Evolutionary conservation across 345 rosid genomes (phyloP).

Genomic region (Combretum micranthum): DNA sequence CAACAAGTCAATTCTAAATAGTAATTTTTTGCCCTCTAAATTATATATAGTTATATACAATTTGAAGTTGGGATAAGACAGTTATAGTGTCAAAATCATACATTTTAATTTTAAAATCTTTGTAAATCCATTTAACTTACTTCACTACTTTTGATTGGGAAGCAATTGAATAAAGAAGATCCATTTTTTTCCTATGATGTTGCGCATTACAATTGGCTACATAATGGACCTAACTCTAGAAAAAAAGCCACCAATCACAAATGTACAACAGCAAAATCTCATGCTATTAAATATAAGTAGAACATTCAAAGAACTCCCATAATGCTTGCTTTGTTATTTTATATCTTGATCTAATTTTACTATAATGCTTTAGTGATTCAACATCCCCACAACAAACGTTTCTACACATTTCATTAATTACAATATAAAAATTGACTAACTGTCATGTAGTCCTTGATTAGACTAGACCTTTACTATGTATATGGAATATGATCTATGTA

Average conservation of each 20-base stretch:
- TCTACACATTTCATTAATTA: background rate
- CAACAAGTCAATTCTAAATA: background rate
- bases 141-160: background rate
- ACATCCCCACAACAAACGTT: background rate
- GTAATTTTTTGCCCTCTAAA: background rate
- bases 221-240: conserved; percentile 6
- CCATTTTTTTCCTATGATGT: conserved; percentile 6
- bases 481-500: too few species aligned
- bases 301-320: background rate
- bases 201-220: conserved; percentile 4
- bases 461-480: background rate
- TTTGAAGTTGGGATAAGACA: background rate
- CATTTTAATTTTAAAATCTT: background rate
- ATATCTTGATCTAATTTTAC: too few species aligned
- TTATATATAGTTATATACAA: background rate
- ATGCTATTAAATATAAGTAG: background rate
- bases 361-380: background rate
- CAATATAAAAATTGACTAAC: conserved; percentile 1
- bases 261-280: background rate
- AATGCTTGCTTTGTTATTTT: too few species aligned
- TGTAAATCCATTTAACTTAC: background rate
- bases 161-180: background rate
- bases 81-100: conserved; percentile 12
- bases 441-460: background rate
- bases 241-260: conserved; percentile 15